Evolutionary conservation across 192 early-diverging fungal genomes (phyloP), one percentile per base, ranked within the genome.

Genomic region (Coemansia asiatica): DNA sequence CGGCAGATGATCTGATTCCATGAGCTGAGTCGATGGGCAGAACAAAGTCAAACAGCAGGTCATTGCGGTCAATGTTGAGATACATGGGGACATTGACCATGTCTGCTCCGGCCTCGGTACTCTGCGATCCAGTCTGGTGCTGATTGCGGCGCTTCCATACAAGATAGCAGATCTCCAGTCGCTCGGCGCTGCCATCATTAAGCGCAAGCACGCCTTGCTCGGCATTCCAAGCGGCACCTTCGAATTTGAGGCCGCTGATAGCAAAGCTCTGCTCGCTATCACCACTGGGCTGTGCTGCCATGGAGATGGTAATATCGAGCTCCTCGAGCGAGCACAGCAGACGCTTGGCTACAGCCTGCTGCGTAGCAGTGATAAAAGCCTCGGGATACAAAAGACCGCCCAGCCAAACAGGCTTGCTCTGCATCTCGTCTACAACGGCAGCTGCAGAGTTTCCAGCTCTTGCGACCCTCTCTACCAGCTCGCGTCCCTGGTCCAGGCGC

Each of bases 331-430:
- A 95, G 85, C 88, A 91, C 18, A 78, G 66, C 18, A 85, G 64
- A 23, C 66, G 72, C 72, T 95, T 90, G 18, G 95, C 92, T 2
- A 86, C 90, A 6, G 86, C 82, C 74, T 97, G 95, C 35, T 94
- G 85, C 13, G 95, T 94, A 22, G 94, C 95, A 0, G 94, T 97
- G 19, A 95, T 83, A 72, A 89, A 96, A 18, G 94, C 95, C 72
- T 95, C 92, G 18, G 95, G 95, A 44, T 86, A 87, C 72, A 96
- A 88, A 19, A 96, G 74, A 0, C 92, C 94, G 51, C 95, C 95
- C 19, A 96, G 67, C 91, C 90, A 94, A n/a, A 96, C 79, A 27
- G 75, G 63, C 8, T 73, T 31, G 18, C 51, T n/a, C 49, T 74
- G 64, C 38, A 83, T 68, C 4, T 56, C 59, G 16, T 60, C 62